Evolutionary conservation across 345 rosid species (phyloP).

Genomic region (Ceriops zippeliana): DNA sequence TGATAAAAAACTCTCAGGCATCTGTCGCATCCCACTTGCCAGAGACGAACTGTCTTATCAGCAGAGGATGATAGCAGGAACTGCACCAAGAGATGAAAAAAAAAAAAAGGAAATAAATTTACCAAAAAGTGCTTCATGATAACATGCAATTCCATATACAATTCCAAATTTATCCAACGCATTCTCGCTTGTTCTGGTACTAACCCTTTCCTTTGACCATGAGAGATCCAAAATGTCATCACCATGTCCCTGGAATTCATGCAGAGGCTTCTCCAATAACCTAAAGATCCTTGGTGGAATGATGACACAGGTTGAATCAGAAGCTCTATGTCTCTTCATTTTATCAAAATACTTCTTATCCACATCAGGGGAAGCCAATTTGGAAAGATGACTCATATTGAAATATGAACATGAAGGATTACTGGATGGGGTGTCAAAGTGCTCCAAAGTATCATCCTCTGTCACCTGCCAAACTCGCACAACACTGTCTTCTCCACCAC

Average conservation of each 20-base stretch:
- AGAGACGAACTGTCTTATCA: slow-evolving; percentile 28
- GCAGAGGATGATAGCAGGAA: slow-evolving; percentile 25
- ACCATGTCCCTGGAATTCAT: slow-evolving; percentile 60
- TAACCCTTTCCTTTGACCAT: slow-evolving; percentile 78
- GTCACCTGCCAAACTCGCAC: slow-evolving; percentile 71
- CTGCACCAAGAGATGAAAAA: slow-evolving; percentile 25
- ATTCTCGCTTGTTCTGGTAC: slow-evolving; percentile 2
- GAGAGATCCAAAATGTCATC: slow-evolving; percentile 73
- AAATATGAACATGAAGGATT: slow-evolving; percentile 40
- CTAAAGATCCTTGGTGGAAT: slow-evolving; percentile 60
- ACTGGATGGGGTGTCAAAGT: slow-evolving; percentile 14
- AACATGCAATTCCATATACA: background rate
- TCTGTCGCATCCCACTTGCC: slow-evolving; percentile 29
- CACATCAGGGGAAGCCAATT: slow-evolving; percentile 36
- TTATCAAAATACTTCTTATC: slow-evolving; percentile 40
- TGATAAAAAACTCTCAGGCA: slow-evolving; percentile 29
- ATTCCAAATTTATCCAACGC: background rate
- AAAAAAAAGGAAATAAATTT: slow-evolving; percentile 14
- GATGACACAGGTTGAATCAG: slow-evolving; percentile 50
- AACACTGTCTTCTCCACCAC: slow-evolving; percentile 67
- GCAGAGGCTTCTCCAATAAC: slow-evolving; percentile 61
- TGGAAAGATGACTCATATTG: slow-evolving; percentile 28
- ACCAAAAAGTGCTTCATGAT: background rate
- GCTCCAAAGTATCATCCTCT: slow-evolving; percentile 38
- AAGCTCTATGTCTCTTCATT: slow-evolving; percentile 39